Base-by-base conservation (phyloP, 2,329 filamentous ascomycete species). In the Xylariaceae sp. region DNA sequence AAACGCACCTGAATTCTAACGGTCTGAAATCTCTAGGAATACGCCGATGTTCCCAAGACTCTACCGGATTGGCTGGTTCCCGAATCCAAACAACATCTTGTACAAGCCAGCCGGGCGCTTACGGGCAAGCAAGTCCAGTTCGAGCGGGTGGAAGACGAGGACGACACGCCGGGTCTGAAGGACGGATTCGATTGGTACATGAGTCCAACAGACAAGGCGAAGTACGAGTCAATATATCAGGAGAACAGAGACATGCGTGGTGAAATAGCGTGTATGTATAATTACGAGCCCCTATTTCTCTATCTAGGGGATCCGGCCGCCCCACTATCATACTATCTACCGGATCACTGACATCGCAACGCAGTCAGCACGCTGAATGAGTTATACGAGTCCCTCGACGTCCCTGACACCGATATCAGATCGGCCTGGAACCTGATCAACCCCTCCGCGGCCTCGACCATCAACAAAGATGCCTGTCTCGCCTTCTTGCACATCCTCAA, bases 111-210 rank as follows among this genome's bases (percentile, higher is more conserved):
- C 64, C 83, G 88, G 57, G 92, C 92, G 50, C 80, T 99, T 64
- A 88, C 87, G 11, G 89, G 88, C 63, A 87, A 88, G 66, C 88
- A 90, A 66, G 83, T 89, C 55, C 86, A 89, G 67, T 97, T 97
- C 73, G 92, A 96, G 74, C 83, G 86, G 63, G 85, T 96, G 61
- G 88, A 92, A 57, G 89, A 92, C 67, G 89, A 96, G 61, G 85
- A 88, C 65, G 92, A 96, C 67, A 86, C 87, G 3, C 85, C 86
- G 1, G 92, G 92, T 0, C 80, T 99, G 63, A 96, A 96, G 73
- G 92, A 97, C 75, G 93, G 93, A 10, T 99, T 99, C 74, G 94
- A 99, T 74, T 99, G 94, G 94, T 99, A 99, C 78, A 99, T 99
- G 91, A 92, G 86, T 61, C 94, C 94, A 0, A 76, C 80, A 35